These are phyloP conservation scores for Kodamaea sp. DNA, from an alignment of 1,139 yeast genomes.

Conservation along the genomic window DNA sequence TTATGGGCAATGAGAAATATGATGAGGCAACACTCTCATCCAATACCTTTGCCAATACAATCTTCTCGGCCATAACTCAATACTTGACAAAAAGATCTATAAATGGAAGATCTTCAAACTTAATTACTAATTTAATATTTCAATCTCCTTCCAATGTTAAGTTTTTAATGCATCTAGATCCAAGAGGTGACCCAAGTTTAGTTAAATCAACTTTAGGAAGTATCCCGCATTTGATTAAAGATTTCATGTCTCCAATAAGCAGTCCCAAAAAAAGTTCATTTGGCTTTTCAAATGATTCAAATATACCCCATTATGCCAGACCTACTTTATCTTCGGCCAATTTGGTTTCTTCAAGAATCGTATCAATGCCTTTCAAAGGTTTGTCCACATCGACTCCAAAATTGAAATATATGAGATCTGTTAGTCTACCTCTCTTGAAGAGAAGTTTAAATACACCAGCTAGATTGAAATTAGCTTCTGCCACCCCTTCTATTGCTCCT, in stretches of 20 bases:
- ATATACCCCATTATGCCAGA: conserved; percentile 20
- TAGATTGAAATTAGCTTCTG: conserved; percentile 8
- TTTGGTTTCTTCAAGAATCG: too few relatives aligned
- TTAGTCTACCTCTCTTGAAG: not conserved
- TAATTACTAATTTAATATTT: conserved; percentile 29
- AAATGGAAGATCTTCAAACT: conserved; percentile 23
- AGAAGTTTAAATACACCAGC: conserved; percentile 8
- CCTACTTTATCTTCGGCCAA: conserved; percentile 26
- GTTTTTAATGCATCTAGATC: conserved; percentile 31
- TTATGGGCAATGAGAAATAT: conserved; percentile 32
- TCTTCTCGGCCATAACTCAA: conserved; percentile 29
- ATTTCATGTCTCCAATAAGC: conserved; percentile 14
- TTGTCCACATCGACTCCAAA: too few relatives aligned
- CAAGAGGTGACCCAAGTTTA: conserved; percentile 23
- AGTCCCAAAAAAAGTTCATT: conserved; percentile 4
- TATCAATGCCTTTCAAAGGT: not conserved
- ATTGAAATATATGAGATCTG: too few relatives aligned
- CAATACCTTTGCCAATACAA: conserved; percentile 28
- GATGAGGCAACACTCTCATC: conserved; percentile 13
- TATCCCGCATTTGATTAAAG: conserved; percentile 23
- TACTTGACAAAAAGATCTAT: conserved; percentile 15
- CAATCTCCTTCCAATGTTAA: conserved; percentile 17
- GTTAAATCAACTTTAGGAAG: conserved; percentile 28
- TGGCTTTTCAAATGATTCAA: conserved; percentile 2
- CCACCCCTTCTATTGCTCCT: conserved; percentile 1